Conservation (phyloP, 805 yeast genomes). For the Saturnispora halmiae region DNA sequence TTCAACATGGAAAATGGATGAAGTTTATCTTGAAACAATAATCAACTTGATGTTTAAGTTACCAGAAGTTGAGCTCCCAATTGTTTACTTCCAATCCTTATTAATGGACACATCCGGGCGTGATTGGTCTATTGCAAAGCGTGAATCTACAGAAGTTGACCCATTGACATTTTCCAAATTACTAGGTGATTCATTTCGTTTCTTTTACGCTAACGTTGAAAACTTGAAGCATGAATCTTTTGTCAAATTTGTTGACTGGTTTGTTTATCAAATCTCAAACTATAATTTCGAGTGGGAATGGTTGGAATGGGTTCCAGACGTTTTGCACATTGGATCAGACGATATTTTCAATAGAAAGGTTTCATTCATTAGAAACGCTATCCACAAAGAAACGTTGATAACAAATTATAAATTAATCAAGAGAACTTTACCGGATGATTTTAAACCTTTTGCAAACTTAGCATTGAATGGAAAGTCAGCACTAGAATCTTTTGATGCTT, state of each 20-base stretch:
- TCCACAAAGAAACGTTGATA: slow-evolving; percentile 75
- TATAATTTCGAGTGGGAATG: slow-evolving; percentile 97
- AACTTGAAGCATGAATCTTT: slow-evolving; percentile 68
- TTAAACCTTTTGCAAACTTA: slow-evolving; percentile 39
- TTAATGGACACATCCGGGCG: slow-evolving; percentile 80
- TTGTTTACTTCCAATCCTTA: slow-evolving; percentile 74
- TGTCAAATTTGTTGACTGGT: slow-evolving; percentile 76
- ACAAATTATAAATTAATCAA: slow-evolving; percentile 62
- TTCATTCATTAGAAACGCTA: slow-evolving; percentile 65
- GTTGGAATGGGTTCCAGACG: slow-evolving; percentile 76
- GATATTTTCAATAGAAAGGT: slow-evolving; percentile 61
- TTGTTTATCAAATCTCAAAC: slow-evolving; percentile 85
- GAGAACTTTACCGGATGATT: slow-evolving; percentile 57
- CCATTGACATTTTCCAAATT: slow-evolving; percentile 74
- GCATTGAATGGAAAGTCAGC: slow-evolving; percentile 31
- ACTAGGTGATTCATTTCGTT: slow-evolving; percentile 84
- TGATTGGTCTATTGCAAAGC: slow-evolving; percentile 45
- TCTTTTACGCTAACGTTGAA: slow-evolving; percentile 59
- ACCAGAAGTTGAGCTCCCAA: slow-evolving; percentile 57
- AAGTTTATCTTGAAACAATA: slow-evolving; percentile 75
- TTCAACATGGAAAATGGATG: slow-evolving; percentile 88
- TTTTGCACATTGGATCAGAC: slow-evolving; percentile 37
- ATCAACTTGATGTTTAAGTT: slow-evolving; percentile 68
- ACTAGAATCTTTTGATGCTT: slow-evolving; percentile 30
- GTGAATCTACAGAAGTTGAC: slow-evolving; percentile 21